phyloP scores from a whole-genome alignment of 164 flowering plant species.

The Pachysandra terminalis region DNA sequence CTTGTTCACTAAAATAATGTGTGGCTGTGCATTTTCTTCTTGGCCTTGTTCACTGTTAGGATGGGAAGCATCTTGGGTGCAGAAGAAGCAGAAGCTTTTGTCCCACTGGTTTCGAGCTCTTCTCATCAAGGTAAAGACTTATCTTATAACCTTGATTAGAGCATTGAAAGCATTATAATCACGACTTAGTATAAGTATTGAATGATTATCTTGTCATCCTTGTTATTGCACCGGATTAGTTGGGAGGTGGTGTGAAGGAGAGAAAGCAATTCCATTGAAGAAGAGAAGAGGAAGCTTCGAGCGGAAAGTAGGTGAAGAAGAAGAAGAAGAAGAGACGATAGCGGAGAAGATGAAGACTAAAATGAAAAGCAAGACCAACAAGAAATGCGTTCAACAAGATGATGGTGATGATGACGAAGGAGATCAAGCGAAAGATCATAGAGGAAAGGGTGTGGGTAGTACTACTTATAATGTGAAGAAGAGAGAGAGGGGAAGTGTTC shows the following conservation, averaged over 20 bases:
- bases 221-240: too few relatives aligned
- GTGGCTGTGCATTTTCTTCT: background rate
- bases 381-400: conserved; percentile 19
- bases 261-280: too few relatives aligned
- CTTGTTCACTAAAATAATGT: background rate
- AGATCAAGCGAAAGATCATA: conserved; percentile 4
- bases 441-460: background rate
- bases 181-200: conserved; percentile 23
- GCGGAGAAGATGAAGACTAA: too few relatives aligned
- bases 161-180: background rate
- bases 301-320: too few relatives aligned
- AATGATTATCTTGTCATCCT: background rate
- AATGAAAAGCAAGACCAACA: too few relatives aligned
- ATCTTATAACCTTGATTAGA: too few relatives aligned
- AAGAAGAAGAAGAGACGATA: too few relatives aligned
- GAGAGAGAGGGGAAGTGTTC: too few relatives aligned
- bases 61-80: background rate
- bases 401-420: too few relatives aligned
- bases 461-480: conserved; percentile 9
- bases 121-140: background rate
- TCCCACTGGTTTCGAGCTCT: background rate
- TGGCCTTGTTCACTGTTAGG: background rate
- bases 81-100: background rate
- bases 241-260: too few relatives aligned
- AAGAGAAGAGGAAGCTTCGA: too few relatives aligned